Evolutionary conservation across 257 asterid species (phyloP), one percentile per base, ranked within the genome.

Genomic region (Solanum sitiens): DNA sequence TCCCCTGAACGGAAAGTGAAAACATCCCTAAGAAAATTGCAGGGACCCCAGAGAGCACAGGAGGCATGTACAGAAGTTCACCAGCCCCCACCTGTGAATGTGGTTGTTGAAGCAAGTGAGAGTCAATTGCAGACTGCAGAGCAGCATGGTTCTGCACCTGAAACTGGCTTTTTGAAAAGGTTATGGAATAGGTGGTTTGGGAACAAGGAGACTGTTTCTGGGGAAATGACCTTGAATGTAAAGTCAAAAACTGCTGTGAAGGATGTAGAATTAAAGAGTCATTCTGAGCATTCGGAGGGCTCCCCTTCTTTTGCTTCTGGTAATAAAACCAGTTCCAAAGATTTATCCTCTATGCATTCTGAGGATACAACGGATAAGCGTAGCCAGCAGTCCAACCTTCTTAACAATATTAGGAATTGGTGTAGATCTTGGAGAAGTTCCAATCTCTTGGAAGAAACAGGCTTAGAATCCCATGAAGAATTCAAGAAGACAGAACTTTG

Each of bases 171-270:
- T 88, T 88, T 93, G 42, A 87, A 87, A 88, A 91, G 89, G 91
- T 88, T 91, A 42, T 89, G 92, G 98, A 89, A 87, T 90, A 92
- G 84, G 89, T 91, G 88, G 96, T 94, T 92, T 88, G 92, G 94
- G 75, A 87, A 88, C 83, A 87, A 86, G 82, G 93, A 91, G 42
- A 61, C 44, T 59, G 83, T 63, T 80, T 82, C 83, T 32, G 86
- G 44, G 83, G 88, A 84, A 80, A 87, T 65, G 77, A 86, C 74
- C 87, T 88, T 63, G 33, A 85, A 70, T 79, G 92, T 42, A 73
- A 88, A 87, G 74, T 89, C 86, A 87, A 71, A 42, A 88, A 53
- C 86, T 53, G 80, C 74, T 40, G 91, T 85, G 59, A 85, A 89
- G 84, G 89, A 89, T 84, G 83, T 63, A n/a, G 79, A 67, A 85